phyloP scores from a whole-genome alignment of 768 basidiomycete genomes.

The Dioszegia hungarica region DNA sequence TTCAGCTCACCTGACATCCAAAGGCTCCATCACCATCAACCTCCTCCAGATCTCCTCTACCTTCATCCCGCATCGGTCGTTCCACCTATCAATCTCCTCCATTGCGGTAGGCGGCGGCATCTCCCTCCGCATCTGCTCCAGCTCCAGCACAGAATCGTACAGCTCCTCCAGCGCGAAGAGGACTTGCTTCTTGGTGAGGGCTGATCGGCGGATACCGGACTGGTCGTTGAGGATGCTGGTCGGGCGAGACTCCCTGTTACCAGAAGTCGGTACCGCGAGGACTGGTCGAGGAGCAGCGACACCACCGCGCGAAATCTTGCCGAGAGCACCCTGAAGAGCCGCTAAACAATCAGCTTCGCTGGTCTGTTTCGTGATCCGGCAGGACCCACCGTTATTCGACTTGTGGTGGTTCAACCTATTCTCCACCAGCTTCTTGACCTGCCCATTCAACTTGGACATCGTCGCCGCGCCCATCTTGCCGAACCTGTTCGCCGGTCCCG shows the following conservation, averaged over 20 bases:
- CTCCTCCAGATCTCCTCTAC: conserved; percentile 74
- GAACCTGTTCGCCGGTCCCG: conserved; percentile 47
- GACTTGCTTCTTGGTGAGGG: conserved; percentile 70
- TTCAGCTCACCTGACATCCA: conserved; percentile 74
- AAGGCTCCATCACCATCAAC: conserved; percentile 77
- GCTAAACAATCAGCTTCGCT: conserved; percentile 16
- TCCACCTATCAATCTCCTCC: conserved; percentile 38
- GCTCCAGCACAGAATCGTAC: conserved; percentile 74
- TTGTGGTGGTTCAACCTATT: conserved; percentile 56
- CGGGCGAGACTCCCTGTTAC: conserved; percentile 39
- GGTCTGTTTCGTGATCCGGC: neutral
- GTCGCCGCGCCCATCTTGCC: conserved; percentile 42
- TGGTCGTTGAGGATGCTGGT: conserved; percentile 42
- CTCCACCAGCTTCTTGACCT: conserved; percentile 93
- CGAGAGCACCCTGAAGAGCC: conserved; percentile 80
- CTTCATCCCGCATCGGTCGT: conserved; percentile 34
- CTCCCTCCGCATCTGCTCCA: conserved; percentile 78
- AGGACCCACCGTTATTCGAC: conserved; percentile 20
- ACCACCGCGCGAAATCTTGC: conserved; percentile 88
- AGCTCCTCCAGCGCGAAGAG: conserved; percentile 74
- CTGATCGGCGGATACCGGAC: conserved; percentile 30
- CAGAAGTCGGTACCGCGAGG: conserved; percentile 69
- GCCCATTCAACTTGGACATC: conserved; percentile 53
- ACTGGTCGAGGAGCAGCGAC: conserved; percentile 95
- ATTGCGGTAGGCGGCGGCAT: conserved; percentile 56